Base-by-base conservation (phyloP, 2,329 filamentous ascomycete genomes). In the Atkinsonella texensis region DNA sequence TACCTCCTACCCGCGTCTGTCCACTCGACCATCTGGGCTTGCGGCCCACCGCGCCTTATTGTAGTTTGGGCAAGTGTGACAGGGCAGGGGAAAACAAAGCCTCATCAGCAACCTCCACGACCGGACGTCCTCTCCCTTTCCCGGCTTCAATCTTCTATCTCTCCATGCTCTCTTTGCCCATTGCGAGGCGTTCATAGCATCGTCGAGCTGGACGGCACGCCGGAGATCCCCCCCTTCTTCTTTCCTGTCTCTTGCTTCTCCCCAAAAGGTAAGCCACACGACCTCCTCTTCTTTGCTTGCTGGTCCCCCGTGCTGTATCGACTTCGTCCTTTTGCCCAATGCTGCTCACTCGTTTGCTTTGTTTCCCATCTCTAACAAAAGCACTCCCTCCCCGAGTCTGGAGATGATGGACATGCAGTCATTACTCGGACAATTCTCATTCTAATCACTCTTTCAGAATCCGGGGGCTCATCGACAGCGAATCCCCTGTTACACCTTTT, bases 81-180 rank as follows among this genome's bases (percentile, higher is more conserved):
- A 67, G 60, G 64, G 63, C 63, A 59, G 56, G 54, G 58, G 62
- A 69, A 69, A 69, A 66, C 67, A 67, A 70, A 70, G 67, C 68
- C 67, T 70, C 68, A 68, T 61, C 63, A 61, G 59, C 56, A 53
- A 57, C 57, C 59, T 61, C 62, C 60, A 63, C 65, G 49, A 56
- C 55, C 57, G 55, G 58, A 53, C 53, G 51, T 56, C 57, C 56
- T 55, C 55, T 55, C 54, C 54, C 51, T 54, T 55, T 57, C 56
- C 57, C 59, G 49, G 51, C 55, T 51, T 54, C 55, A 55, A 54
- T 53, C 46, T 50, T 50, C 52, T 43, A 43, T 53, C 58, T 59
- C 61, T 62, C 59, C 62, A 63, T 67, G 62, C 61, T 58, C 58
- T 59, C 62, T 60, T 60, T 61, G 67, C 63, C 63, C 65, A 66